Evolutionary conservation across 164 flowering plant genomes (phyloP), one percentile per base, ranked within the genome.

Genomic region (Hamamelis virginiana): DNA sequence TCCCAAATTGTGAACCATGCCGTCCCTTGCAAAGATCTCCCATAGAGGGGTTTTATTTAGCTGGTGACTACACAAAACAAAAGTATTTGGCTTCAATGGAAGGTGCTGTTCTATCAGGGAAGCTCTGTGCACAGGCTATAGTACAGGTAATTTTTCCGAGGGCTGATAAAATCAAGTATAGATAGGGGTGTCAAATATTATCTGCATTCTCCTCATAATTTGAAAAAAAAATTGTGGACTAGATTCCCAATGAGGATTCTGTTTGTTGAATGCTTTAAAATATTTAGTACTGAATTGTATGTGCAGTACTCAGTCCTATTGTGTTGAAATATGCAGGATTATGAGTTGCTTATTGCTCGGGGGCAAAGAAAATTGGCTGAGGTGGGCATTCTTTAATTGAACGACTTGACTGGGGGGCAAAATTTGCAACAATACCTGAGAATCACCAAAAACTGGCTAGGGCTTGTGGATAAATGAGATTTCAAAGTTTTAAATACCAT

Each of bases 31-130:
- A 95, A 82, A 87, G 87, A 80, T 92, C 99, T 64, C 99, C 99
- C 0, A 41, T 95, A 48, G 86, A 90, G 69, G 99, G 99, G 13
- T 92, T 95, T 70, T 95, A 95, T 76, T 82, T 95, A 77, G 91
- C 98, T 43, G 99, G 97, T 64, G 98, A 95, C 72, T 95, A 90
- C 81, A 95, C 99, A 60, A 95, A 92, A 74, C 99, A 95, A 74
- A 95, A 92, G 75, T 95, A 95, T 78, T 83, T 95, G 83, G 99
- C 99, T 68, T 95, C 99, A 47, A 95, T 95, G 99, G 99, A 95
- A 84, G 99, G 99, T 69, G 99, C 99, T 72, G 98, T 95, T 68
- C 84, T 95, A 13, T 95, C 98, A 38, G 99, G 99, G 48, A 95
- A 95, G 89, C 81, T 92, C 70, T 95, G 99, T 75, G 97, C 99